A percentile compares a stretch with the other conserved stretches of the same genome.
Conservation (phyloP, 1,284 basidiomycete genomes). For the Sanghuangporus sanghuang region DNA sequence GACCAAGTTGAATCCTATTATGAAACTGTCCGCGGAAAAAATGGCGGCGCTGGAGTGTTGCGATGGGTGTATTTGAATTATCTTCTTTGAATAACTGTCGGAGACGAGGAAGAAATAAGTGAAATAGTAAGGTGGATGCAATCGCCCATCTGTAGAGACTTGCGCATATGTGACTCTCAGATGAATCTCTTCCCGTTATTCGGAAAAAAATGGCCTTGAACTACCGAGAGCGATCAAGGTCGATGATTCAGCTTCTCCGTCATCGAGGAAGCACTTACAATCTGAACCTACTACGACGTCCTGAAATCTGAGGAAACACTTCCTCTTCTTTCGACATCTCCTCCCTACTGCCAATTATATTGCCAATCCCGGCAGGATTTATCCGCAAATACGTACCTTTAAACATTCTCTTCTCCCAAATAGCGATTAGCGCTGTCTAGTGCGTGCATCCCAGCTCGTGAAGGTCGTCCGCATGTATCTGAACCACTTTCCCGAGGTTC, state of each 20-base stretch:
- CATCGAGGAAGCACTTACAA: not conserved
- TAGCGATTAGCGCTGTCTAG: no score
- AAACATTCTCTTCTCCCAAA: no score
- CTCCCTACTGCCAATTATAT: no score
- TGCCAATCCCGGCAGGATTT: no score
- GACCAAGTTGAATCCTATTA: not conserved
- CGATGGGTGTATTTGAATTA: not conserved
- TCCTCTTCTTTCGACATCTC: not conserved
- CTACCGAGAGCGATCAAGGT: not conserved
- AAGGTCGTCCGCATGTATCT: no score
- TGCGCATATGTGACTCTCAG: not conserved
- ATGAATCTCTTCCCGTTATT: not conserved
- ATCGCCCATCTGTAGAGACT: not conserved
- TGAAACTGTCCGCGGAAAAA: not conserved
- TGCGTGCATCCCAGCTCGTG: no score
- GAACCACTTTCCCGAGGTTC: no score
- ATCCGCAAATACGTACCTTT: no score
- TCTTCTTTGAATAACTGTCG: no score
- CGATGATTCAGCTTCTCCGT: not conserved
- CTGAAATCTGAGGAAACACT: not conserved
- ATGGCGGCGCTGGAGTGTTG: not conserved
- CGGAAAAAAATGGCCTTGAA: not conserved
- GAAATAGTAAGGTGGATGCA: not conserved
- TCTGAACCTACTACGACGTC: not conserved
- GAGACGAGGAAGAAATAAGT: no score